Evolutionary conservation across 2,329 filamentous ascomycete genomes (phyloP), one percentile per base, ranked within the genome.

Genomic region (Epichloe coenophiala): DNA sequence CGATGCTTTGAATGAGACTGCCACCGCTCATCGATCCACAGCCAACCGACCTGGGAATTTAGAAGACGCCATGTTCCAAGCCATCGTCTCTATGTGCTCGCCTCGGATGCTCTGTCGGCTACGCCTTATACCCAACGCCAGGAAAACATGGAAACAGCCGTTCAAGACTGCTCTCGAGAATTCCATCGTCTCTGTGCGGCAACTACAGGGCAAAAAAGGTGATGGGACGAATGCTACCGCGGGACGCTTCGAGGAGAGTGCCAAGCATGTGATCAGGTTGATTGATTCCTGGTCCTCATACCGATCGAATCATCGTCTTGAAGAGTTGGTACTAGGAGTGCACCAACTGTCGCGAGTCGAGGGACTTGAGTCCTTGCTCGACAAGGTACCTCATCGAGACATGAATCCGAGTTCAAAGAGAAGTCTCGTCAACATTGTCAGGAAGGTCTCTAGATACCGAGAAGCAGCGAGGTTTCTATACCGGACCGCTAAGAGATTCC

Each of bases 361-460:
- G 31, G 49, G 53, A 8, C 60, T 67, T 39, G 55, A 59, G 5
- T 48, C 59, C 15, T 33, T 27, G 4, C 39, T 53, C 6, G 27
- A 27, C 6, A 21, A 12, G 7, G 23, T 45, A 17, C 43, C 23
- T 12, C 5, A 45, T 17, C 15, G 31, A 17, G 31, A 45, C 7
- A 59, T 65, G 53, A 35, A 48, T 7, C 50, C 54, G 0, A 45
- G 12, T 6, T 38, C 41, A 12, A 56, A 49, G 42, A 21, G 21
- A 9, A 62, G 57, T 42, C 49, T 68, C 0, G 21, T 62, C 5
- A 65, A 66, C 15, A 65, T 62, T 21, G 55, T 71, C 1, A 46
- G 17, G 1, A 70, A 69, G 51, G 60, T 71, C 2, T 60, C 66
- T 15, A 59, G 64, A 47, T 73, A 71, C 42, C 55, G 56, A 15